A percentile compares a stretch with the other conserved stretches of the same genome.
These are phyloP conservation scores for Uncinocarpus reesii DNA, from an alignment of 2,329 filamentous ascomycete species.

Conservation along the genomic window DNA sequence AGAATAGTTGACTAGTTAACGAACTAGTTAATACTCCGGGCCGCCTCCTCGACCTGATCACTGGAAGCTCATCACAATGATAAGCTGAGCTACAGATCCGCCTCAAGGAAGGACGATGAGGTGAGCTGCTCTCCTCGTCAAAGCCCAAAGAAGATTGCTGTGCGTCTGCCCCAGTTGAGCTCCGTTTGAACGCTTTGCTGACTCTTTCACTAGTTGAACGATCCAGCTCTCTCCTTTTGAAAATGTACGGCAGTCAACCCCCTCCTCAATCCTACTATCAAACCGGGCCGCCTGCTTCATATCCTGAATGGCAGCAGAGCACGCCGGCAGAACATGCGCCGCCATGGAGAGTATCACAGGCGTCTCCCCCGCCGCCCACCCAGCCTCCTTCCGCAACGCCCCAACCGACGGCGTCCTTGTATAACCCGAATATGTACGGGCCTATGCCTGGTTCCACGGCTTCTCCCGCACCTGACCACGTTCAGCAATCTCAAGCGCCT, in stretches of 20 bases:
- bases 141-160: no score
- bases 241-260: slow-evolving; percentile 29
- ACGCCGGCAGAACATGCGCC: slow-evolving; percentile 18
- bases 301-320: slow-evolving; percentile 33
- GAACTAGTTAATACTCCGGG: no score
- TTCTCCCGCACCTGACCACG: slow-evolving; percentile 14
- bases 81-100: no score
- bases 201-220: no score
- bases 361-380: slow-evolving; percentile 15
- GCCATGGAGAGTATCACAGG: slow-evolving; percentile 19
- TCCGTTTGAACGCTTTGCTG: no score
- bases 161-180: no score
- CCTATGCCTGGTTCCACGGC: slow-evolving; percentile 22
- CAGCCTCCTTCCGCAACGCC: slow-evolving; percentile 20
- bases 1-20: no score
- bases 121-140: no score
- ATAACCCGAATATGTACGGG: slow-evolving; percentile 30
- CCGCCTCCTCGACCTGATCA: no score
- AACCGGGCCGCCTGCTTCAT: slow-evolving; percentile 19
- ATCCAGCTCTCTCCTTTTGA: background rate
- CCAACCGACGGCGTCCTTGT: slow-evolving; percentile 19
- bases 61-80: no score
- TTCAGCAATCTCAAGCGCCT: slow-evolving; percentile 17
- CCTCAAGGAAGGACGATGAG: no score
- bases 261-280: slow-evolving; percentile 21